A percentile compares a stretch with the other conserved stretches of the same genome.
These are phyloP conservation scores for Carpinus fangiana DNA, from an alignment of 306 rosid species.

Conservation along the genomic window DNA sequence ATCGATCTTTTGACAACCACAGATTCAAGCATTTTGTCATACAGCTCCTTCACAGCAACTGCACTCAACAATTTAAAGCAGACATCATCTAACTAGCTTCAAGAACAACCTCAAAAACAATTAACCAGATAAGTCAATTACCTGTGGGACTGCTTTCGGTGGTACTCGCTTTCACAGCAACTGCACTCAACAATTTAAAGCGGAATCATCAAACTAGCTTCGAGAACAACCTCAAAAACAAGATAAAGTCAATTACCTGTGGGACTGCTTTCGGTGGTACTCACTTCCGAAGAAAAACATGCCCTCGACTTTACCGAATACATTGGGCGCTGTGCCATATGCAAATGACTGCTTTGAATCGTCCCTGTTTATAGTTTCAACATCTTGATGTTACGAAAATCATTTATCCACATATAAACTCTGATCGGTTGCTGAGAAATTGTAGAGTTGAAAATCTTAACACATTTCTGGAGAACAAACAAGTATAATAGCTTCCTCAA, in stretches of 20 bases:
- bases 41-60: slow-evolving; percentile 76
- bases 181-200: slow-evolving; percentile 44
- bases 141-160: slow-evolving; percentile 53
- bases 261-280: slow-evolving; percentile 34
- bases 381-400: slow-evolving; percentile 5
- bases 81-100: slow-evolving; percentile 18
- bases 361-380: slow-evolving; percentile 43
- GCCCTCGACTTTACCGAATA: slow-evolving; percentile 40
- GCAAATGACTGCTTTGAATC: slow-evolving; percentile 21
- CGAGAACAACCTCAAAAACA: slow-evolving; percentile 12
- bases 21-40: slow-evolving; percentile 73
- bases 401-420: not conserved
- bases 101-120: slow-evolving; percentile 14
- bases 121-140: slow-evolving; percentile 31
- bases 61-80: slow-evolving; percentile 30
- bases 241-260: slow-evolving; percentile 57
- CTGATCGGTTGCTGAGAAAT: not conserved
- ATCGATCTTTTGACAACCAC: slow-evolving; percentile 63
- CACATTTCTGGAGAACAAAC: not conserved
- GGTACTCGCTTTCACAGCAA: slow-evolving; percentile 59
- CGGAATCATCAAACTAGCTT: slow-evolving; percentile 18
- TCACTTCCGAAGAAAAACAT: slow-evolving; percentile 47
- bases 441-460: not conserved
- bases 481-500: not conserved
- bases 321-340: slow-evolving; percentile 28